Evolutionary conservation across 495 filamentous ascomycete species (phyloP).

Genomic region (Extremus antarcticus): DNA sequence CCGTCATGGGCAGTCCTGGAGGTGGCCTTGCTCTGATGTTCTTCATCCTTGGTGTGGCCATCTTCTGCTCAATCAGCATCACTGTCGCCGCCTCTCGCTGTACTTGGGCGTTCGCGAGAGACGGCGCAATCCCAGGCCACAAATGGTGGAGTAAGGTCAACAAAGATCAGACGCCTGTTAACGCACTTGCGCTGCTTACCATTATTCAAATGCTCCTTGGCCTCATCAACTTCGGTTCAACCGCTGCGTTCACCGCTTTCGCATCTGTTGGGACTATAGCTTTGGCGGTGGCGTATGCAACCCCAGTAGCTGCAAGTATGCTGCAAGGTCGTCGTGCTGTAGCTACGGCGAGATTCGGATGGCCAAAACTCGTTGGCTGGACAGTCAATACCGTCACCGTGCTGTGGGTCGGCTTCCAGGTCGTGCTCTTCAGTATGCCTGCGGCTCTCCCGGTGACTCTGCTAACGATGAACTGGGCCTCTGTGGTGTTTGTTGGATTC

Average conservation of each 20-base stretch:
- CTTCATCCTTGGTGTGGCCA: slow-evolving; percentile 36
- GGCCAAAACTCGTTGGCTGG: no score
- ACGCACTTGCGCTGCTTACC: slow-evolving; percentile 42
- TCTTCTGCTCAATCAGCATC: slow-evolving; percentile 50
- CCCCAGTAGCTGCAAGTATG: slow-evolving; percentile 21
- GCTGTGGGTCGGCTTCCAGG: neutral
- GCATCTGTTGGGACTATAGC: slow-evolving; percentile 52
- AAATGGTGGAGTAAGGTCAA: slow-evolving; percentile 53
- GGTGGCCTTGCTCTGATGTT: slow-evolving; percentile 38
- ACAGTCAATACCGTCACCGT: no score
- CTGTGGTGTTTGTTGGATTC: slow-evolving; percentile 54
- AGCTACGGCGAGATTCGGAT: no score
- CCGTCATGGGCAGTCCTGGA: slow-evolving; percentile 36
- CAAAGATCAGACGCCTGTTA: slow-evolving; percentile 37
- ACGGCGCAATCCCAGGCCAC: slow-evolving; percentile 36
- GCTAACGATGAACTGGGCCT: slow-evolving; percentile 46
- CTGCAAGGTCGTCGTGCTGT: no score
- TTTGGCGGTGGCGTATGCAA: slow-evolving; percentile 46
- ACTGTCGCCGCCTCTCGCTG: slow-evolving; percentile 41
- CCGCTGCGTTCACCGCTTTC: slow-evolving; percentile 45
- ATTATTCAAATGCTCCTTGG: slow-evolving; percentile 37
- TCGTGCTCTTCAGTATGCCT: slow-evolving; percentile 1
- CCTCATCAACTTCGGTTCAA: slow-evolving; percentile 43
- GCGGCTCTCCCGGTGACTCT: neutral
- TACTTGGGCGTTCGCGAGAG: slow-evolving; percentile 46